Evolutionary conservation across 2,329 filamentous ascomycete species (phyloP), one percentile per base, ranked within the genome.

Genomic region (Aspergillus glaucus): DNA sequence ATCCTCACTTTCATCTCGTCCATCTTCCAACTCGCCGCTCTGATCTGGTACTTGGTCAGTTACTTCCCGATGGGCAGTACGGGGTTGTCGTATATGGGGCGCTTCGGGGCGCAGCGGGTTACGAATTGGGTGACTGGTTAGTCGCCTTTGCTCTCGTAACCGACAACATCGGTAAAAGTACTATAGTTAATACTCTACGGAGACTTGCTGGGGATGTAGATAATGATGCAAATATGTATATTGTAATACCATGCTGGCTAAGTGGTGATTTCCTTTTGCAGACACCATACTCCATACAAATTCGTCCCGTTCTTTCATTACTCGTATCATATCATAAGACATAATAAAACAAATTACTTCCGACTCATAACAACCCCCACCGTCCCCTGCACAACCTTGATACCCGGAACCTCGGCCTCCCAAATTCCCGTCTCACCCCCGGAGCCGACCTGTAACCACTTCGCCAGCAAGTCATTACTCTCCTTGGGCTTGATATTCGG

Each of bases 31-130:
- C 77, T 97, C 47, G 84, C 85, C 46, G 87, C 86, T 54, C 76
- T 97, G 55, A 56, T 88, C 43, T 97, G 92, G 92, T 97, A 97
- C 72, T 78, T 96, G 43, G 84, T 97, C 69, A 95, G 88, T 72
- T 98, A 98, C 70, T 97, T 97, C 63, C 93, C 93, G 22, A 95
- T 97, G 91, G 93, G 93, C 37, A 88, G 87, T 49, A 87, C 85
- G 48, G 89, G 93, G 39, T 74, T 98, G 56, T 85, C 92, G 51
- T 82, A 95, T 57, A 90, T 90, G 50, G 88, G 90, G 40, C 84
- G 83, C 3, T 93, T 95, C 64, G 93, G 92, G 19, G 88, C 86
- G 17, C 85, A 85, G 64, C 81, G 91, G 63, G 87, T 94, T 34
- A 81, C 88, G 4, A 81, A 90, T 46, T 97, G 92, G 93, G 85